A percentile compares a stretch with the other conserved stretches of the same genome.
Conservation (phyloP, 768 basidiomycete species). For the Pleurotus platypus region DNA sequence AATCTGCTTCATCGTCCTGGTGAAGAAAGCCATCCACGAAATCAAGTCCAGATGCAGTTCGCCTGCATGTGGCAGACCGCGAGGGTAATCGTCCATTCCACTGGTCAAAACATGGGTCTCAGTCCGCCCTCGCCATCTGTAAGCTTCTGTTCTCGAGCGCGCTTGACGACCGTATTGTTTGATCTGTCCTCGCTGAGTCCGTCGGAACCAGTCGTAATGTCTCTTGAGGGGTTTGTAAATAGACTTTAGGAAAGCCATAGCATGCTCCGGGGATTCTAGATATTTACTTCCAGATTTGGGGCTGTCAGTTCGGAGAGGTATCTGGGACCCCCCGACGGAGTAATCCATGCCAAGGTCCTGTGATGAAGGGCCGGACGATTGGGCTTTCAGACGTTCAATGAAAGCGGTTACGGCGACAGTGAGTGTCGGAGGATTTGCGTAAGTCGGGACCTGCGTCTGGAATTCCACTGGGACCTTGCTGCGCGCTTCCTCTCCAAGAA, state of each 20-base stretch:
- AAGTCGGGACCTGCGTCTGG: slow-evolving; percentile 88
- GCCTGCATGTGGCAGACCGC: slow-evolving; percentile 84
- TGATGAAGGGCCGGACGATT: slow-evolving; percentile 43
- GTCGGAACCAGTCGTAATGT: slow-evolving; percentile 96
- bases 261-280: slow-evolving; percentile 57
- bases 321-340: slow-evolving; percentile 48
- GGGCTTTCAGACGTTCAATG: slow-evolving; percentile 65
- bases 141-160: slow-evolving; percentile 85
- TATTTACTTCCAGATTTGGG: slow-evolving; percentile 34
- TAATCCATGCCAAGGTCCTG: slow-evolving; percentile 66
- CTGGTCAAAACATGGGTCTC: slow-evolving; percentile 86
- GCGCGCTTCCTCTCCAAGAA: slow-evolving; percentile 92
- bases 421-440: slow-evolving; percentile 94
- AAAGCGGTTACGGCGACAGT: slow-evolving; percentile 92
- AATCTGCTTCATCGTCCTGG: slow-evolving; percentile 89
- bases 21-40: slow-evolving; percentile 96
- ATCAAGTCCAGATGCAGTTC: slow-evolving; percentile 93
- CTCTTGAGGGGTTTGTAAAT: slow-evolving; percentile 84
- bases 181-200: slow-evolving; percentile 91
- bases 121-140: slow-evolving; percentile 92
- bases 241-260: slow-evolving; percentile 65
- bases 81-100: slow-evolving; percentile 96
- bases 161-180: slow-evolving; percentile 84
- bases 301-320: slow-evolving; percentile 32
- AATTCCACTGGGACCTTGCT: slow-evolving; percentile 93